Conservation (phyloP, 371 early-diverging fungal genomes). For the Amoeboaphelidium protococcarum region DNA sequence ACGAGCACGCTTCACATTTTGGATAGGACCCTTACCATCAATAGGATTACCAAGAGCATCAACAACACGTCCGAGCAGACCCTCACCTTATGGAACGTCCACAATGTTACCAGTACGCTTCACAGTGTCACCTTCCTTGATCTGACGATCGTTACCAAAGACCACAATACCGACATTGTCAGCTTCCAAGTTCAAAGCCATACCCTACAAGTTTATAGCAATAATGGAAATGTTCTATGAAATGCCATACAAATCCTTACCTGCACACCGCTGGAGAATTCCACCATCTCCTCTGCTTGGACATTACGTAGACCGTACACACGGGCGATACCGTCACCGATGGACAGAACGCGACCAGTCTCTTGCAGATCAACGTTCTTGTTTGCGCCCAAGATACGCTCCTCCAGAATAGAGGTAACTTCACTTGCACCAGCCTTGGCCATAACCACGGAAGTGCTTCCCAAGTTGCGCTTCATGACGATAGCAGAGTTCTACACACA, state of each 20-base stretch:
- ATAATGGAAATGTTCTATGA: constrained; percentile 1
- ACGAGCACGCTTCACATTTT: constrained; percentile 46
- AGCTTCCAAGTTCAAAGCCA: constrained; percentile 88
- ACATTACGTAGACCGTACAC: constrained; percentile 89
- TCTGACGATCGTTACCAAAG: constrained; percentile 89
- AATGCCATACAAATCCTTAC: constrained; percentile 10
- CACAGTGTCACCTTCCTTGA: constrained; percentile 89
- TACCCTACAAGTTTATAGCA: constrained; percentile 42
- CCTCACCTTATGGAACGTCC: constrained; percentile 75
- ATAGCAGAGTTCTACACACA: too few species aligned
- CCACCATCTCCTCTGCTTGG: constrained; percentile 97
- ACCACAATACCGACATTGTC: constrained; percentile 96
- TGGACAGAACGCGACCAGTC: constrained; percentile 85
- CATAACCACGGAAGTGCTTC: too few species aligned
- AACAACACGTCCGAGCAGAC: constrained; percentile 79
- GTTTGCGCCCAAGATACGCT: constrained; percentile 58
- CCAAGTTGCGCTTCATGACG: too few species aligned
- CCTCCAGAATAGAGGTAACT: constrained; percentile 64
- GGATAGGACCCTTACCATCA: constrained; percentile 81
- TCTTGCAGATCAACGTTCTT: constrained; percentile 59
- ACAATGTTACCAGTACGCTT: constrained; percentile 90
- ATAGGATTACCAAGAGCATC: constrained; percentile 92
- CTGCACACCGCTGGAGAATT: constrained; percentile 87
- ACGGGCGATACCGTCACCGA: constrained; percentile 97
- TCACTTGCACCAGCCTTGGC: too few species aligned